Conservation (phyloP, 352 stramenopile genomes). For the Phytophthora idaei region DNA sequence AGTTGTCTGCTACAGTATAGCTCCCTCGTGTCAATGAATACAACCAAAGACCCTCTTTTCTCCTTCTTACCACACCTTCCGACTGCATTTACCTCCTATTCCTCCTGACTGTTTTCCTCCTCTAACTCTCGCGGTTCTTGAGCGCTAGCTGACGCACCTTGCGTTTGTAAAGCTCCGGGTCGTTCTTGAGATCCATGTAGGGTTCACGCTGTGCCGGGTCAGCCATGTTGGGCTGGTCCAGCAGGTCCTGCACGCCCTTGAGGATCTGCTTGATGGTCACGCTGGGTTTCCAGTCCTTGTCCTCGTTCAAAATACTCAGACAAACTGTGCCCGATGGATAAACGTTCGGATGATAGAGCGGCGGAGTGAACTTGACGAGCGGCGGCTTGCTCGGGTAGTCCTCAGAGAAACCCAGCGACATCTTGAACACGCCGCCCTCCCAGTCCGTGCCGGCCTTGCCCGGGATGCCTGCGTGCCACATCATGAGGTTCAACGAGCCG, state of each 20-base stretch:
- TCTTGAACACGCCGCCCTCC: slow-evolving; percentile 97
- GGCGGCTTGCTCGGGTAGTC: slow-evolving; percentile 98
- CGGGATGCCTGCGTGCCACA: slow-evolving; percentile 97
- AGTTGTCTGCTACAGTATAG: neutral
- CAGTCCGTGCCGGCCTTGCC: slow-evolving; percentile 96
- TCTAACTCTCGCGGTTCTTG: slow-evolving; percentile 86
- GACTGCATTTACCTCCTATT: slow-evolving; percentile 16
- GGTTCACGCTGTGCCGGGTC: slow-evolving; percentile 87
- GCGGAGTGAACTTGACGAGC: slow-evolving; percentile 98
- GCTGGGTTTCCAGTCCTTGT: slow-evolving; percentile 98
- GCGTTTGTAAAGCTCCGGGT: slow-evolving; percentile 89
- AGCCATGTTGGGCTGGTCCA: slow-evolving; percentile 89
- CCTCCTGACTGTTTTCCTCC: neutral
- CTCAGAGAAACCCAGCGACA: slow-evolving; percentile 96
- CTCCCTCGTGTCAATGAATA: slow-evolving; percentile 14
- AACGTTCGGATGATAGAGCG: slow-evolving; percentile 97
- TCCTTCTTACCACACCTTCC: slow-evolving; percentile 4
- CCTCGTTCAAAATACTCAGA: slow-evolving; percentile 98
- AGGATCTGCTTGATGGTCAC: slow-evolving; percentile 99
- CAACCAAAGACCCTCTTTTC: slow-evolving; percentile 7
- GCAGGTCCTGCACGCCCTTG: slow-evolving; percentile 94
- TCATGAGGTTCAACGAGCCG: slow-evolving; percentile 96
- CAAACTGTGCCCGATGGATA: slow-evolving; percentile 98
- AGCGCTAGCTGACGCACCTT: slow-evolving; percentile 84
- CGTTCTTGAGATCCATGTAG: slow-evolving; percentile 90